Percentiles rank a stretch among this genome's conserved stretches.
Conservation (phyloP, 2,329 filamentous ascomycete genomes). For the Hymenoscyphus fraxineus region DNA sequence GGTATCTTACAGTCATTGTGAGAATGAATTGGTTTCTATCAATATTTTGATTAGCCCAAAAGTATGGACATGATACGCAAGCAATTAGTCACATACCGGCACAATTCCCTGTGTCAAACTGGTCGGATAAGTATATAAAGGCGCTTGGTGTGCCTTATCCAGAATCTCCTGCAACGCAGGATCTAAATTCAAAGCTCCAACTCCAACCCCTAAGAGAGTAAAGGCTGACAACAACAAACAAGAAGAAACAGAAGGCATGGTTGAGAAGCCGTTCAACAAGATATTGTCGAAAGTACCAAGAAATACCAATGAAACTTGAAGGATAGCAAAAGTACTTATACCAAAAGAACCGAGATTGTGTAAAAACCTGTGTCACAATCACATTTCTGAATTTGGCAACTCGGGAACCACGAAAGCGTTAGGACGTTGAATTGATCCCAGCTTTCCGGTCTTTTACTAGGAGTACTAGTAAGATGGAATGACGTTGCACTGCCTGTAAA, state of each 20-base stretch:
- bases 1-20: conserved; percentile 56
- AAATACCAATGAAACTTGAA: neutral
- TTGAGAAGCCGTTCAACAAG: conserved; percentile 9
- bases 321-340: neutral
- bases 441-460: neutral
- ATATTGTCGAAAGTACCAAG: neutral
- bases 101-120: conserved; percentile 57
- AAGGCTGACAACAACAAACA: conserved; percentile 16
- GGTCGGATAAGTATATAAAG: conserved; percentile 56
- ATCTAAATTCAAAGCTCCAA: conserved; percentile 37
- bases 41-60: conserved; percentile 7
- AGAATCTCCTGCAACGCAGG: conserved; percentile 52
- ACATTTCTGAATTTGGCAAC: neutral
- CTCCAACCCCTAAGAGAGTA: conserved; percentile 8
- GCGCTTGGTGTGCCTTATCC: conserved; percentile 48
- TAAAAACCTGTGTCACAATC: neutral
- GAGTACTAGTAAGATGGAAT: neutral
- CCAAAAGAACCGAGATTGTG: neutral
- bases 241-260: conserved; percentile 19
- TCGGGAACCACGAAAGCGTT: neutral
- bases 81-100: conserved; percentile 42
- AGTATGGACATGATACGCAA: too few species aligned
- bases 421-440: neutral
- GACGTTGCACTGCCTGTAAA: neutral
- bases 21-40: conserved; percentile 49